phyloP scores from a whole-genome alignment of 257 asterid genomes.

The Nicotiana noctiflora region DNA sequence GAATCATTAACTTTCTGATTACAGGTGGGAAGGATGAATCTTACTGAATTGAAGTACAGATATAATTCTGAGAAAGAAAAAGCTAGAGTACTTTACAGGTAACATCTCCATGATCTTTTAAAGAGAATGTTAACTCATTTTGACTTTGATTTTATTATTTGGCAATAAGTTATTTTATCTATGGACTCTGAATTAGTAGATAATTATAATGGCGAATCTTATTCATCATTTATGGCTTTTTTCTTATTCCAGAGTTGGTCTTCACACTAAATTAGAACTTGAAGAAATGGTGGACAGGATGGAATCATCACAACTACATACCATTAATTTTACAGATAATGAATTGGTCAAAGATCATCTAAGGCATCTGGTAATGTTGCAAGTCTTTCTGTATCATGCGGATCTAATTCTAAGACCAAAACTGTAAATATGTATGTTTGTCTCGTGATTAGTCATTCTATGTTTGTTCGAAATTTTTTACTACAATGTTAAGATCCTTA shows the following conservation, averaged over 20 bases:
- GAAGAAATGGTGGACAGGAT: conserved; percentile 58
- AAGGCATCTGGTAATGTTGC: conserved; percentile 64
- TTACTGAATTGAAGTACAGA: conserved; percentile 78
- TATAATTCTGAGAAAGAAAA: conserved; percentile 52
- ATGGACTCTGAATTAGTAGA: neutral
- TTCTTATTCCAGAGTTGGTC: conserved; percentile 53
- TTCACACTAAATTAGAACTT: conserved; percentile 63
- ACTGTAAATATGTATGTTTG: neutral
- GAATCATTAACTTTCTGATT: neutral
- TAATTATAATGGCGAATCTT: no score
- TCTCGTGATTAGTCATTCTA: neutral
- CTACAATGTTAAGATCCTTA: neutral
- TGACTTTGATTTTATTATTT: neutral
- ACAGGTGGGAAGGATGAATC: conserved; percentile 78
- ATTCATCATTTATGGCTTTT: neutral
- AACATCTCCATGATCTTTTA: conserved; percentile 19
- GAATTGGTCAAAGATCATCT: conserved; percentile 88
- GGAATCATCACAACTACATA: conserved; percentile 46
- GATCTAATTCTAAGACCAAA: neutral
- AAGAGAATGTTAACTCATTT: neutral
- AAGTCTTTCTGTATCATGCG: neutral
- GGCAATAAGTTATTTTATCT: neutral
- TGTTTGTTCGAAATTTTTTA: neutral
- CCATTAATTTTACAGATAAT: conserved; percentile 66
- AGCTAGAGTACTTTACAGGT: conserved; percentile 77